These are phyloP conservation scores for Didymella sp. DNA, from an alignment of 2,329 filamentous ascomycete species.

Conservation along the genomic window DNA sequence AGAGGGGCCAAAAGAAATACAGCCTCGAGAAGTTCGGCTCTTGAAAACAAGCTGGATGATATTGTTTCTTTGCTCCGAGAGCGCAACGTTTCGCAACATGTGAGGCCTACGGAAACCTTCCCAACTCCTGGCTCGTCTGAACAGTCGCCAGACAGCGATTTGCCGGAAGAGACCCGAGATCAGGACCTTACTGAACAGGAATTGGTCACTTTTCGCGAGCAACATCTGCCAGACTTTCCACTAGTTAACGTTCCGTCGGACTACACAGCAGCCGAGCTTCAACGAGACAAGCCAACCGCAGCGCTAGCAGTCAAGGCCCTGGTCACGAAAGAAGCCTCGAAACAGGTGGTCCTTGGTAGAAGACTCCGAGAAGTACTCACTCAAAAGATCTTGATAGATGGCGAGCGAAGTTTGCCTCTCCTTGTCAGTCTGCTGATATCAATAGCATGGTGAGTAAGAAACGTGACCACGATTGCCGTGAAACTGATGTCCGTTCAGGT, in stretches of 20 bases:
- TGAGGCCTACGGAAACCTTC: constrained; percentile 4
- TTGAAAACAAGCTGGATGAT: constrained; percentile 45
- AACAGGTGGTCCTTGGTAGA: constrained; percentile 27
- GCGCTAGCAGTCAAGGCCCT: constrained; percentile 29
- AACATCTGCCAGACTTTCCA: constrained; percentile 23
- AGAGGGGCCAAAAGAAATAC: constrained; percentile 8
- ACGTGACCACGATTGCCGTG: neutral
- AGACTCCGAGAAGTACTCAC: constrained; percentile 26
- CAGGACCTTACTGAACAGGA: constrained; percentile 19
- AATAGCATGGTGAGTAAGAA: constrained; percentile 26
- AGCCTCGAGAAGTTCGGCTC: constrained; percentile 20
- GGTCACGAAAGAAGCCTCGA: constrained; percentile 21
- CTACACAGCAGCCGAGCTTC: constrained; percentile 16
- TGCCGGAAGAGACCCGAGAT: neutral
- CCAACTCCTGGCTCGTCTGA: constrained; percentile 20
- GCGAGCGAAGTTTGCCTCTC: constrained; percentile 33
- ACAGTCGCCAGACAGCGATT: neutral
- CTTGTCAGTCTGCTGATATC: constrained; percentile 30
- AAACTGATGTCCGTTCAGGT: constrained; percentile 15
- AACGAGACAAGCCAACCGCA: constrained; percentile 19
- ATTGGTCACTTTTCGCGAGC: constrained; percentile 17
- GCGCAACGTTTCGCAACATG: constrained; percentile 12
- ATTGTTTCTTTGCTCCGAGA: constrained; percentile 38
- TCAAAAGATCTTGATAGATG: constrained; percentile 30
- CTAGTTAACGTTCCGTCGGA: constrained; percentile 19